These are phyloP conservation scores for Aspergillus asperescens DNA, from an alignment of 495 filamentous ascomycete genomes.

Conservation along the genomic window DNA sequence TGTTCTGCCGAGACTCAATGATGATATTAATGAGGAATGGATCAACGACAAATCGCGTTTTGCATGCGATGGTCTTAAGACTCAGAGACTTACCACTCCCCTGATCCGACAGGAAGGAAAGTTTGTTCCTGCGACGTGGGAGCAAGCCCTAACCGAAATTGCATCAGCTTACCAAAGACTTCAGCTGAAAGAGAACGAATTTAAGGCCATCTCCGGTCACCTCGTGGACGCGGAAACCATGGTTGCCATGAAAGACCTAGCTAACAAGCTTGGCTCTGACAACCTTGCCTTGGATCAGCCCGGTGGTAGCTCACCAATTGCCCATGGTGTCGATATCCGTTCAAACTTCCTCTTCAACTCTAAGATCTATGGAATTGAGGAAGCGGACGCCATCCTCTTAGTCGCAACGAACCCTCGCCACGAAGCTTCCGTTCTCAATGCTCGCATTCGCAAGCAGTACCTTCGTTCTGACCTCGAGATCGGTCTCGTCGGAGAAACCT, in stretches of 20 bases:
- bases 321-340: slow-evolving; percentile 89
- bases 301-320: slow-evolving; percentile 71
- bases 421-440: slow-evolving; percentile 91
- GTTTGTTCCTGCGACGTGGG: slow-evolving; percentile 88
- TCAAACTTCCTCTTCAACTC: slow-evolving; percentile 97
- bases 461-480: slow-evolving; percentile 90
- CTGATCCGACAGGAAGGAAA: slow-evolving; percentile 81
- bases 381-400: slow-evolving; percentile 86
- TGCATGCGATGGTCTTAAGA: slow-evolving; percentile 94
- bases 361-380: slow-evolving; percentile 85
- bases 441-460: slow-evolving; percentile 96
- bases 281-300: slow-evolving; percentile 92
- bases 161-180: slow-evolving; percentile 67
- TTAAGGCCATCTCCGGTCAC: slow-evolving; percentile 90
- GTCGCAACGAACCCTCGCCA: slow-evolving; percentile 92
- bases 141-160: slow-evolving; percentile 86
- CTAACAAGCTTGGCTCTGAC: slow-evolving; percentile 92
- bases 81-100: slow-evolving; percentile 87
- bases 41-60: slow-evolving; percentile 98
- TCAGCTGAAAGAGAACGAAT: slow-evolving; percentile 79
- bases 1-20: slow-evolving; percentile 84
- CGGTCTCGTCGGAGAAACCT: slow-evolving; percentile 84
- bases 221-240: slow-evolving; percentile 86
- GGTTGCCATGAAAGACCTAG: slow-evolving; percentile 93
- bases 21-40: slow-evolving; percentile 99